Evolutionary conservation across 768 basidiomycete genomes (phyloP).

Genomic region (Kwoniella botswanensis): DNA sequence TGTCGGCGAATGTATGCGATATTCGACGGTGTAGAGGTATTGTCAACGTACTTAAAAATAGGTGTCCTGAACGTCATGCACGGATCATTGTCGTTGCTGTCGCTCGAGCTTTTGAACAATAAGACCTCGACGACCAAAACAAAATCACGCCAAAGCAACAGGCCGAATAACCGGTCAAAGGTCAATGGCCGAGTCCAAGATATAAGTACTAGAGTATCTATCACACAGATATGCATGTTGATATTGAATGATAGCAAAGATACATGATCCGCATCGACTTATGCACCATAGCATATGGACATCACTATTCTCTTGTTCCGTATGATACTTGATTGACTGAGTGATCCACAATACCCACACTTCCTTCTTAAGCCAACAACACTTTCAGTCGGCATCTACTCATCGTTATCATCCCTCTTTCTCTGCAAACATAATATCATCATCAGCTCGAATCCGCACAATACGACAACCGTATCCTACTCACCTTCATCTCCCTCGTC

Average conservation of each 20-base stretch:
- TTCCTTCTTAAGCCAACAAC: neutral
- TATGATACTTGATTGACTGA: too few relatives aligned
- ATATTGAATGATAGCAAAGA: neutral
- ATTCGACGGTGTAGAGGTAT: too few relatives aligned
- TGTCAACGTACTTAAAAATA: too few relatives aligned
- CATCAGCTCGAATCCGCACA: neutral
- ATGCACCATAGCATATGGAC: neutral
- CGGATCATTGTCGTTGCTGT: neutral
- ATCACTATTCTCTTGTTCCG: too few relatives aligned
- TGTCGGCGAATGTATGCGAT: too few relatives aligned
- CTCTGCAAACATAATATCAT: constrained; percentile 4
- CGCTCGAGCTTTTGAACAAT: neutral
- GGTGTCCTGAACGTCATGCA: neutral
- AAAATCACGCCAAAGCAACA: neutral
- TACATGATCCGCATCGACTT: neutral
- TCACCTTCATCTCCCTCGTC: constrained; percentile 84
- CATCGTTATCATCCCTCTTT: constrained; percentile 27
- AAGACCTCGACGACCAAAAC: neutral
- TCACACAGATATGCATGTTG: neutral
- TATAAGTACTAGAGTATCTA: too few relatives aligned
- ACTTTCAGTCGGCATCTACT: neutral
- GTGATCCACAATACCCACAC: neutral
- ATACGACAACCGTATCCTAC: neutral
- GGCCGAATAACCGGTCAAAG: neutral
- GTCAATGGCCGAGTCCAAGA: neutral